Conservation (phyloP, 1,284 basidiomycete species). For the Puccinia coronata region DNA sequence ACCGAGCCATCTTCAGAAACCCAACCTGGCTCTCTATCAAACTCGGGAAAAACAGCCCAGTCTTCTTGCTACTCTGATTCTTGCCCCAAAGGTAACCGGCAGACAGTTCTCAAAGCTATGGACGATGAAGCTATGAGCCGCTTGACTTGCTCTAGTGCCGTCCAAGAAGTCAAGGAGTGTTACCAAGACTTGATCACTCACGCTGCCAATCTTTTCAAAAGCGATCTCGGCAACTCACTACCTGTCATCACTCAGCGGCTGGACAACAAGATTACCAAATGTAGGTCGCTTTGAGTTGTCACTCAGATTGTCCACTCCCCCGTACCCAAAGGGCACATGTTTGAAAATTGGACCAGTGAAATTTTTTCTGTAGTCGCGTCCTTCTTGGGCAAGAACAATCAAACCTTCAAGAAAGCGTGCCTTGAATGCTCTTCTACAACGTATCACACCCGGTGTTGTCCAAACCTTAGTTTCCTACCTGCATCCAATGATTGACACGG, state of each 20-base stretch:
- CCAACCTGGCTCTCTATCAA: too few species aligned
- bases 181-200: conserved; percentile 83
- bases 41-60: too few species aligned
- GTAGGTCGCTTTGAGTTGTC: conserved; percentile 62
- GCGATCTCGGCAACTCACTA: conserved; percentile 58
- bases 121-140: conserved; percentile 74
- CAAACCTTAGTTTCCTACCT: conserved; percentile 71
- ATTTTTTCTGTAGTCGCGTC: conserved; percentile 75
- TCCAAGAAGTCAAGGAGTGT: conserved; percentile 81
- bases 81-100: too few species aligned
- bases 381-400: conserved; percentile 76
- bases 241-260: conserved; percentile 76
- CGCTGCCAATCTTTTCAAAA: conserved; percentile 69
- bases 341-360: conserved; percentile 75
- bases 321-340: conserved; percentile 58
- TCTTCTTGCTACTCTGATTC: too few species aligned
- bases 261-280: conserved; percentile 64
- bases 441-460: conserved; percentile 70
- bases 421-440: conserved; percentile 71
- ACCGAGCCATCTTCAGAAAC: too few species aligned
- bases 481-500: conserved; percentile 69
- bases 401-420: conserved; percentile 75
- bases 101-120: conserved; percentile 66
- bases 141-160: conserved; percentile 77
- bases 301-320: conserved; percentile 61